Conservation (phyloP, 306 rosid genomes). For the Biancaea sappan region DNA sequence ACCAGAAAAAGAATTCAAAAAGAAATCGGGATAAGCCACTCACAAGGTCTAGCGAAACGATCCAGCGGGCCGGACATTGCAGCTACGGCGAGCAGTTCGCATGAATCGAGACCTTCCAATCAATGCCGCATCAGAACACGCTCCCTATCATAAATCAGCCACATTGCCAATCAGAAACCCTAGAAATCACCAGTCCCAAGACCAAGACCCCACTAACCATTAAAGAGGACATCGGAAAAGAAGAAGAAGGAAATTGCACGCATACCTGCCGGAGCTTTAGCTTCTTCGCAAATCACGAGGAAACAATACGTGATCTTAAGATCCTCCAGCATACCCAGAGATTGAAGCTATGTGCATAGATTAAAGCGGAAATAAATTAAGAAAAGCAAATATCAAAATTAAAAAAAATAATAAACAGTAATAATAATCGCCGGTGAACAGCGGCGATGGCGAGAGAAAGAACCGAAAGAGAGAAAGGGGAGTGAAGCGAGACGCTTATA, state of each 20-base stretch:
- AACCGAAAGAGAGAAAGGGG: not conserved
- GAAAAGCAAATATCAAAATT: no score
- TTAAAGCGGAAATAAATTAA: not conserved
- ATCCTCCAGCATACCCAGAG: not conserved
- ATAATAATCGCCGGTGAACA: slow-evolving; percentile 27
- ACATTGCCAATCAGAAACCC: slow-evolving; percentile 47
- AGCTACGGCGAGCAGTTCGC: not conserved
- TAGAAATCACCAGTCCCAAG: slow-evolving; percentile 7
- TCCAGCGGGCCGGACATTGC: slow-evolving; percentile 76
- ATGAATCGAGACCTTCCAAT: slow-evolving; percentile 27
- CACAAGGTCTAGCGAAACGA: slow-evolving; percentile 83
- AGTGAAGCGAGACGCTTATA: not conserved
- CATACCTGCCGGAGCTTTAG: not conserved
- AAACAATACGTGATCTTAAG: slow-evolving; percentile 25
- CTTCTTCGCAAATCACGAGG: slow-evolving; percentile 27
- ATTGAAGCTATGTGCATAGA: not conserved
- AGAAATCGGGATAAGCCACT: slow-evolving; percentile 32
- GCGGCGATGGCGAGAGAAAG: slow-evolving; percentile 31
- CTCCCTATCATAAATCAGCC: slow-evolving; percentile 14
- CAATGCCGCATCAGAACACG: slow-evolving; percentile 29
- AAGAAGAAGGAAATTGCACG: not conserved
- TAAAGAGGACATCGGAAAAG: not conserved
- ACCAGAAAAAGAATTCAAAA: not conserved
- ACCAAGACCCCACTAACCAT: not conserved
- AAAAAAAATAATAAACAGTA: no score